Percentiles rank a stretch among this genome's conserved stretches.
phyloP scores from a whole-genome alignment of 768 basidiomycete species.

The Galerina sulciceps region DNA sequence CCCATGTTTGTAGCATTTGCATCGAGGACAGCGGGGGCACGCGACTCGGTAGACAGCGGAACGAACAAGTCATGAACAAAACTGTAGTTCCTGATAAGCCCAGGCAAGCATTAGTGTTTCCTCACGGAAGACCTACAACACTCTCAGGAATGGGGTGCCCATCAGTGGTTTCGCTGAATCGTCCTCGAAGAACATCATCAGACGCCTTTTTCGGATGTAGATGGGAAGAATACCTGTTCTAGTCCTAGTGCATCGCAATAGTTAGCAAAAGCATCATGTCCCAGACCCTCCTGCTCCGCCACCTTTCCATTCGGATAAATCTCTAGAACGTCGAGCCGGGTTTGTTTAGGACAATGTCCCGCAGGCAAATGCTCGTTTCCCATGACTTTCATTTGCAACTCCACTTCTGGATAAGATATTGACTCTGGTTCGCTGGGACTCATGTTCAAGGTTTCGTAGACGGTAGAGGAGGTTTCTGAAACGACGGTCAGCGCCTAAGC shows the following conservation, averaged over 20 bases:
- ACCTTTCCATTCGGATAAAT: not conserved
- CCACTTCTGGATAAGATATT: slow-evolving; percentile 5
- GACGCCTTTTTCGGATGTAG: too few species aligned
- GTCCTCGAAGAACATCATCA: not conserved
- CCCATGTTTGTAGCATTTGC: not conserved
- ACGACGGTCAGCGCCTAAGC: too few species aligned
- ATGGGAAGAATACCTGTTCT: not conserved
- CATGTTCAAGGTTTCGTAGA: too few species aligned
- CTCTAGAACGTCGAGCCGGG: slow-evolving; percentile 6
- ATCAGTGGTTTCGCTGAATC: not conserved
- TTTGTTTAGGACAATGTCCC: not conserved
- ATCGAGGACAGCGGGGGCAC: too few species aligned
- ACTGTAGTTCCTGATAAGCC: not conserved
- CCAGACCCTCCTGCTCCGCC: not conserved
- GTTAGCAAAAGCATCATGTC: slow-evolving; percentile 2
- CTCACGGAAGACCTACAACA: not conserved
- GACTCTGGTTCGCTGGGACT: too few species aligned
- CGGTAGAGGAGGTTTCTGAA: too few species aligned
- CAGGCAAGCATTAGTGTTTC: too few species aligned
- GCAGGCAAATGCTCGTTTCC: not conserved
- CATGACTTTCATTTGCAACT: not conserved
- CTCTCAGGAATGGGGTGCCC: not conserved
- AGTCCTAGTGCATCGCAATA: slow-evolving; percentile 3
- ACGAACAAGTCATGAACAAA: not conserved
- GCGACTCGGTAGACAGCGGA: not conserved